A percentile compares a stretch with the other conserved stretches of the same genome.
phyloP scores from a whole-genome alignment of 108 stramenopile species.

The Cyclotella atomus region DNA sequence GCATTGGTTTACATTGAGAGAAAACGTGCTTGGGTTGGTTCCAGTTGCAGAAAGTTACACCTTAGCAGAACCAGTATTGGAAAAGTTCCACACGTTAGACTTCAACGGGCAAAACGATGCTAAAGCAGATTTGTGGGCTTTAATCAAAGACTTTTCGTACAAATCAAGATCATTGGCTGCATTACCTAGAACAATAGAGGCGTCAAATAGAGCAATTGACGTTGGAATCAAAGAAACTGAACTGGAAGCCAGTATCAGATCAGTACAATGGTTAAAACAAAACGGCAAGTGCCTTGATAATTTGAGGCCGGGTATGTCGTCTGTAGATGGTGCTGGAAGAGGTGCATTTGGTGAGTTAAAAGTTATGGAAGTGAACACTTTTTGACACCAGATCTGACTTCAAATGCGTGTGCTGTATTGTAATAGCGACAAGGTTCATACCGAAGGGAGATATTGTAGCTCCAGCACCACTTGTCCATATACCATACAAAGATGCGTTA shows the following conservation, averaged over 20 bases:
- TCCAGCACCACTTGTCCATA: slow-evolving; percentile 49
- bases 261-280: slow-evolving; percentile 49
- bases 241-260: slow-evolving; percentile 15
- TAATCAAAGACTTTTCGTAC: slow-evolving; percentile 8
- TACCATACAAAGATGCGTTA: slow-evolving; percentile 33
- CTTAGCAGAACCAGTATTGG: slow-evolving; percentile 39
- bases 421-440: slow-evolving; percentile 41
- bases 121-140: slow-evolving; percentile 25
- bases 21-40: slow-evolving; percentile 36
- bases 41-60: slow-evolving; percentile 43
- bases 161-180: slow-evolving; percentile 24
- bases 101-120: slow-evolving; percentile 3
- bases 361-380: background rate
- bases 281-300: slow-evolving; percentile 61
- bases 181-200: background rate
- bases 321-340: slow-evolving; percentile 12
- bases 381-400: no score
- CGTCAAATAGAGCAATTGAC: slow-evolving; percentile 10
- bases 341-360: slow-evolving; percentile 10
- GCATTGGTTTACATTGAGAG: slow-evolving; percentile 59
- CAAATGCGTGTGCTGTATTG: no score
- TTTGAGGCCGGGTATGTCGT: slow-evolving; percentile 33
- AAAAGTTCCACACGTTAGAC: slow-evolving; percentile 30
- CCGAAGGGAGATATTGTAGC: slow-evolving; percentile 45
- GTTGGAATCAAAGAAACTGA: slow-evolving; percentile 28